A percentile compares a stretch with the other conserved stretches of the same genome.
These are phyloP conservation scores for Paracoccidioides lutzii DNA, from an alignment of 2,329 filamentous ascomycete genomes.

Conservation along the genomic window DNA sequence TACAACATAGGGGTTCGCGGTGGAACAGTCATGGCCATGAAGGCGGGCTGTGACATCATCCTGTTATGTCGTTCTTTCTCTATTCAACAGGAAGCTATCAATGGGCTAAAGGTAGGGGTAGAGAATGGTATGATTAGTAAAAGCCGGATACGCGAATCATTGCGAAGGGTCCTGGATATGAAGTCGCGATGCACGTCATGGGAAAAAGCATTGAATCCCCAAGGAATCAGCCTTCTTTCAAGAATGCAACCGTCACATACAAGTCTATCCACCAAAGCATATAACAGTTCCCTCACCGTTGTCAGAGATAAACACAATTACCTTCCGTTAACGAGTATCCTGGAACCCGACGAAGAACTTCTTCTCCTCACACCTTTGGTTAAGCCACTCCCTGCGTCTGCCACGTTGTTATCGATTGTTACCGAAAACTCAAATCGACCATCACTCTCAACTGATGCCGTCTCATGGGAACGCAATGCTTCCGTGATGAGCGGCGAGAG, in stretches of 20 bases:
- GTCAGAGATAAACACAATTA: slow-evolving; percentile 79
- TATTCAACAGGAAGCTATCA: slow-evolving; percentile 82
- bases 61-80: slow-evolving; percentile 78
- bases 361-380: slow-evolving; percentile 77
- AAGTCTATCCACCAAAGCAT: slow-evolving; percentile 68
- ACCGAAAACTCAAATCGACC: slow-evolving; percentile 34
- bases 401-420: slow-evolving; percentile 53
- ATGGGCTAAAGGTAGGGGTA: slow-evolving; percentile 73
- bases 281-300: slow-evolving; percentile 85
- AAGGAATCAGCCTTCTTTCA: slow-evolving; percentile 62
- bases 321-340: slow-evolving; percentile 66
- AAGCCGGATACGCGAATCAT: slow-evolving; percentile 64
- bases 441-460: slow-evolving; percentile 40
- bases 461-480: slow-evolving; percentile 43
- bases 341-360: slow-evolving; percentile 79
- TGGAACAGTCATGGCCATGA: slow-evolving; percentile 93
- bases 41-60: slow-evolving; percentile 86
- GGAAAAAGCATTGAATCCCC: slow-evolving; percentile 80
- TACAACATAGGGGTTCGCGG: slow-evolving; percentile 96
- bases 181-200: slow-evolving; percentile 81
- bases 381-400: slow-evolving; percentile 82
- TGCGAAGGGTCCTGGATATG: slow-evolving; percentile 63
- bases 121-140: slow-evolving; percentile 82
- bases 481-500: slow-evolving; percentile 81
- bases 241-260: slow-evolving; percentile 73